Conservation (phyloP, 192 early-diverging fungal species). For the Haplosporangium gracile region DNA sequence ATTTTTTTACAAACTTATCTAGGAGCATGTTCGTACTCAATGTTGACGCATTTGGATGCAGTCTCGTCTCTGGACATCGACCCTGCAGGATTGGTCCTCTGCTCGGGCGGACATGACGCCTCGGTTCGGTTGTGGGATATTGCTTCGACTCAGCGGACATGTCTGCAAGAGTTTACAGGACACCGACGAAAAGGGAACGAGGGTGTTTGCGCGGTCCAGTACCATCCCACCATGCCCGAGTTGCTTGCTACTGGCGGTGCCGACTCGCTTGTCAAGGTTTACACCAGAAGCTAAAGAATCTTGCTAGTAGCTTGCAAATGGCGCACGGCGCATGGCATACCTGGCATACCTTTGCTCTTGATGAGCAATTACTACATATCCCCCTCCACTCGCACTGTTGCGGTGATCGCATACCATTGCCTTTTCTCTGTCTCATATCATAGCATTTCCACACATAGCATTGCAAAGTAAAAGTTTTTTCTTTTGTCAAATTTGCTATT, state of each 20-base stretch:
- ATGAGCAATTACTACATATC: neutral
- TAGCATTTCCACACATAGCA: neutral
- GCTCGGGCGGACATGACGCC: slow-evolving; percentile 76
- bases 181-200: slow-evolving; percentile 82
- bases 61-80: slow-evolving; percentile 77
- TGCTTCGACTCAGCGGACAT: slow-evolving; percentile 61
- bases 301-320: neutral
- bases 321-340: neutral
- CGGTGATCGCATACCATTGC: neutral
- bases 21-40: slow-evolving; percentile 73
- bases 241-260: slow-evolving; percentile 70
- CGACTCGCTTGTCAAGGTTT: slow-evolving; percentile 70
- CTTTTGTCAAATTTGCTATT: neutral
- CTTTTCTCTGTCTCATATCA: neutral
- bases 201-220: slow-evolving; percentile 76
- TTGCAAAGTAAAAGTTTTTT: neutral
- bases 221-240: slow-evolving; percentile 66
- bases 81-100: slow-evolving; percentile 69
- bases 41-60: slow-evolving; percentile 76
- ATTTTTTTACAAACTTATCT: neutral
- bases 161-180: slow-evolving; percentile 80
- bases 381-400: neutral
- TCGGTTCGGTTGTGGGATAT: slow-evolving; percentile 87
- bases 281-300: slow-evolving; percentile 22
- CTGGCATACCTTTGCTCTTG: neutral